Evolutionary conservation across 1,139 yeast species (phyloP).

Genomic region (Kodamaea suecica): DNA sequence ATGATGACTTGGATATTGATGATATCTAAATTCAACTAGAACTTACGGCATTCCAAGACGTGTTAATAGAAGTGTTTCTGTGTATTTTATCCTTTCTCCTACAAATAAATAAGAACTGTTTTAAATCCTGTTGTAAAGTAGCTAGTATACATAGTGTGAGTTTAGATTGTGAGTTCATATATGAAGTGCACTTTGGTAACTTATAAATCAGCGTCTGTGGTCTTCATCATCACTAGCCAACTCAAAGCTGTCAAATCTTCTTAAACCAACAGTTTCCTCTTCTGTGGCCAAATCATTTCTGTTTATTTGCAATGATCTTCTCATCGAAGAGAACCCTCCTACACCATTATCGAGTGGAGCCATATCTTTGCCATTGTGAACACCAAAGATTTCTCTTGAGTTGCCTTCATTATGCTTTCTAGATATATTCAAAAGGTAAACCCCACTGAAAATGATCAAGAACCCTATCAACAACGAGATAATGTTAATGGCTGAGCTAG

Average conservation of each 20-base stretch:
- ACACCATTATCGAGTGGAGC: slow-evolving; percentile 82
- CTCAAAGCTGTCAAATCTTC: slow-evolving; percentile 63
- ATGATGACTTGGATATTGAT: slow-evolving; percentile 74
- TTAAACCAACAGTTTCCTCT: slow-evolving; percentile 56
- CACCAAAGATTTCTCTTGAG: slow-evolving; percentile 56
- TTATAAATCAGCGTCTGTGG: not conserved
- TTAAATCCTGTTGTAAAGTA: not conserved
- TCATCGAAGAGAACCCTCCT: slow-evolving; percentile 63
- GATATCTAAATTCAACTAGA: slow-evolving; percentile 50
- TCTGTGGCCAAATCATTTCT: slow-evolving; percentile 44
- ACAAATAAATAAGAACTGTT: slow-evolving; percentile 3
- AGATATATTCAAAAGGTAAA: slow-evolving; percentile 75
- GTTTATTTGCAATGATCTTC: slow-evolving; percentile 64
- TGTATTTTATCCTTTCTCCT: slow-evolving; percentile 5
- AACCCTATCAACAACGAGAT: slow-evolving; percentile 87
- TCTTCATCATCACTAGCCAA: slow-evolving; percentile 44
- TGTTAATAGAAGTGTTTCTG: slow-evolving; percentile 8
- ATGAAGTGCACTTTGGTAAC: no score
- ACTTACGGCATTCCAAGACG: not conserved
- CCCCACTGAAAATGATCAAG: slow-evolving; percentile 84
- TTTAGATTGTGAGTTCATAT: not conserved
- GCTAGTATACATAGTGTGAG: slow-evolving; percentile 1
- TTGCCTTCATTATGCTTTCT: slow-evolving; percentile 61
- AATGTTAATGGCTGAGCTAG: slow-evolving; percentile 74
- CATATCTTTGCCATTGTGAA: slow-evolving; percentile 54